Conservation (phyloP, 2,329 filamentous ascomycete species). For the Cordyceps cateniannulata region DNA sequence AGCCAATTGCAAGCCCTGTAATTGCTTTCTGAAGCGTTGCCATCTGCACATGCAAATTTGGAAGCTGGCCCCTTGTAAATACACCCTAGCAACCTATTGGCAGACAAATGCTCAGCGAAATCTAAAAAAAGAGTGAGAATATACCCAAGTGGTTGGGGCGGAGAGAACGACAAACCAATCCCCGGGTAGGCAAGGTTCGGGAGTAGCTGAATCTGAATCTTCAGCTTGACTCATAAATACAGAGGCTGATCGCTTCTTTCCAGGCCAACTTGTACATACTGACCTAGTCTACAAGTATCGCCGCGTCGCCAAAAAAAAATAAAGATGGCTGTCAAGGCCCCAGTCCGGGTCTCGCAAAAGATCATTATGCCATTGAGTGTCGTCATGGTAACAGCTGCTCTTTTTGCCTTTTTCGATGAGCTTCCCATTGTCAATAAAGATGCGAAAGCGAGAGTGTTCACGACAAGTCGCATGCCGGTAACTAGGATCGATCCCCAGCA, state of each 20-base stretch:
- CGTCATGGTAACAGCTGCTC: neutral
- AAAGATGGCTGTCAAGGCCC: neutral
- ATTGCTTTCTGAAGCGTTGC: neutral
- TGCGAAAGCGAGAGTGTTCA: neutral
- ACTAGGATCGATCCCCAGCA: neutral
- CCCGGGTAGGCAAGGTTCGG: no score
- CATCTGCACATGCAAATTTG: neutral
- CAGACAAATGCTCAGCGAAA: no score
- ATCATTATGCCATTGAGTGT: neutral
- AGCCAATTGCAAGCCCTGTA: neutral
- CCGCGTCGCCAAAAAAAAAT: neutral
- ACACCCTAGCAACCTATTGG: neutral
- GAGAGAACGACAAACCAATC: neutral
- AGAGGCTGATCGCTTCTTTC: neutral
- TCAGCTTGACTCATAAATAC: neutral
- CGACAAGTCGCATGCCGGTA: neutral
- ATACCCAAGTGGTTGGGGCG: neutral
- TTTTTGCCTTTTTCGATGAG: neutral
- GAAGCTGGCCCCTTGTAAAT: neutral
- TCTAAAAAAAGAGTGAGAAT: neutral
- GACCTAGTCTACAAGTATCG: no score
- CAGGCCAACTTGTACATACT: no score
- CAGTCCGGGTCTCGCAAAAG: neutral
- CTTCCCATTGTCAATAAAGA: accelerated
- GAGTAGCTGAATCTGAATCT: neutral